These are phyloP conservation scores for Jamesozyma piceae DNA, from an alignment of 805 yeast genomes.

Conservation along the genomic window DNA sequence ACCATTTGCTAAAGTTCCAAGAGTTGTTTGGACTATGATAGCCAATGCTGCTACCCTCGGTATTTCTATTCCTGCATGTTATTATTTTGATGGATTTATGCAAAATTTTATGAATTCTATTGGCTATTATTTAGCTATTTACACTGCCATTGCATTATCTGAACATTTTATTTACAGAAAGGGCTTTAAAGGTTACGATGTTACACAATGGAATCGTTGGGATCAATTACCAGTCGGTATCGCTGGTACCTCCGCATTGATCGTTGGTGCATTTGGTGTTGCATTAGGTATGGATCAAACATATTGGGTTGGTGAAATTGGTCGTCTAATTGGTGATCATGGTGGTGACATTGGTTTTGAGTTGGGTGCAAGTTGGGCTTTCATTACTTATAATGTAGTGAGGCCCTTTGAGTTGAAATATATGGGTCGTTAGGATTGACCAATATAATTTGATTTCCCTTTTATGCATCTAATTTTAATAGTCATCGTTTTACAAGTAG, in stretches of 20 bases:
- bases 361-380: conserved; percentile 59
- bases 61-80: conserved; percentile 81
- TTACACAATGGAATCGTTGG: conserved; percentile 49
- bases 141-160: conserved; percentile 58
- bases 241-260: conserved; percentile 71
- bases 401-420: conserved; percentile 67
- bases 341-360: conserved; percentile 72
- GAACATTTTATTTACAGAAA: conserved; percentile 77
- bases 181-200: conserved; percentile 54
- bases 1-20: conserved; percentile 61
- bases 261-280: conserved; percentile 77
- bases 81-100: conserved; percentile 65
- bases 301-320: conserved; percentile 72
- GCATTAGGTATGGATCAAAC: conserved; percentile 80
- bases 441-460: not conserved
- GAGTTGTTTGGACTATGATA: conserved; percentile 67
- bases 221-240: conserved; percentile 58
- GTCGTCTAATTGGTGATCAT: conserved; percentile 43
- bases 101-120: conserved; percentile 81
- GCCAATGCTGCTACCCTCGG: conserved; percentile 75
- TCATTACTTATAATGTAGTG: conserved; percentile 47
- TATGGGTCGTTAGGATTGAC: conserved; percentile 34
- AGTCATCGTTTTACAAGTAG: too few species aligned
- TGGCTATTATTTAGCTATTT: conserved; percentile 85
- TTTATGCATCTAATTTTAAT: not conserved